Percentiles rank a stretch among this genome's conserved stretches.
Conservation (phyloP, 495 filamentous ascomycete species). For the Penicillium turbatum region DNA sequence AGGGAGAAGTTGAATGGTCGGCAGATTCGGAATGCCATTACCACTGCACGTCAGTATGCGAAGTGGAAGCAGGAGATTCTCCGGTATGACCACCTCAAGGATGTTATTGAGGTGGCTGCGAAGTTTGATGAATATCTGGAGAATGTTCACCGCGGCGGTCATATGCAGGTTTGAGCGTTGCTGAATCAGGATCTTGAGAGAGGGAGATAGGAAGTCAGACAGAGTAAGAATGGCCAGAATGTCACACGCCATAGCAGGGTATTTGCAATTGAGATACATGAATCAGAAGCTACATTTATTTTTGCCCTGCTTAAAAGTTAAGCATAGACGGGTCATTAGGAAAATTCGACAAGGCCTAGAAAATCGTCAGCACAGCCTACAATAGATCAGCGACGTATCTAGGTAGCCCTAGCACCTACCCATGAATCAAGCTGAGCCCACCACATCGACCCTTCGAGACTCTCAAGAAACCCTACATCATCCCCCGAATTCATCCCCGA, state of each 20-base stretch:
- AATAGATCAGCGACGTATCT: background rate
- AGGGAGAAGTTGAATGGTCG: conserved; percentile 36
- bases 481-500: background rate
- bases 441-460: conserved; percentile 31
- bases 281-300: background rate
- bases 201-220: background rate
- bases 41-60: conserved; percentile 20
- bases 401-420: conserved; percentile 17
- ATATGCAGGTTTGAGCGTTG: background rate
- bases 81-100: conserved; percentile 16
- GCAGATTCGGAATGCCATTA: conserved; percentile 28
- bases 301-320: conserved; percentile 2
- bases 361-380: background rate
- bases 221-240: background rate
- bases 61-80: conserved; percentile 14
- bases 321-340: conserved; percentile 22
- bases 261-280: background rate
- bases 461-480: conserved; percentile 23
- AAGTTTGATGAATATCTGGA: conserved; percentile 11
- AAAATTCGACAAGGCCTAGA: conserved; percentile 27
- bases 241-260: background rate
- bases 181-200: background rate
- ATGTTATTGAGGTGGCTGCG: conserved; percentile 18
- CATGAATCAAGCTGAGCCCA: conserved; percentile 37
- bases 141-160: background rate